phyloP scores from a whole-genome alignment of 169 alveolate species.

The Fabrea salina region DNA sequence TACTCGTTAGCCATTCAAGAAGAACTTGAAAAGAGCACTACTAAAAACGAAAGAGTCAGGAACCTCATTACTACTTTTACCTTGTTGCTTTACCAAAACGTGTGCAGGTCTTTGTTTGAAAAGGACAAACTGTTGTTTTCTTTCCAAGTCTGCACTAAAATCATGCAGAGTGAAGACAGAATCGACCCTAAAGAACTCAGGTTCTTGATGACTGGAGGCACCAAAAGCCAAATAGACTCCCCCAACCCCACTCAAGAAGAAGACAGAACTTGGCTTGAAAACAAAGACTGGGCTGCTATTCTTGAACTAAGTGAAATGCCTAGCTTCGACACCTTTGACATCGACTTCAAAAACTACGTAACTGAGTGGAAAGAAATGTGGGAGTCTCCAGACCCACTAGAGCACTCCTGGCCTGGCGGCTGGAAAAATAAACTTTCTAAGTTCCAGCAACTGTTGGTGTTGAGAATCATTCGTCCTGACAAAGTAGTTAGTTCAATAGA shows the following conservation, averaged over 20 bases:
- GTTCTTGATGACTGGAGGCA: constrained; percentile 86
- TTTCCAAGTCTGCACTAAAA: constrained; percentile 71
- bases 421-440: constrained; percentile 63
- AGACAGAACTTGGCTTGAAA: constrained; percentile 63
- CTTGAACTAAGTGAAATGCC: constrained; percentile 67
- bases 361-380: constrained; percentile 74
- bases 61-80: constrained; percentile 69
- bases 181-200: constrained; percentile 65
- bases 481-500: constrained; percentile 70
- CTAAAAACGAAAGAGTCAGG: constrained; percentile 55
- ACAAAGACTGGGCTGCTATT: constrained; percentile 77
- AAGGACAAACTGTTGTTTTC: constrained; percentile 85
- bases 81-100: constrained; percentile 69
- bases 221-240: constrained; percentile 51
- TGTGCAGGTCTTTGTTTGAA: constrained; percentile 82
- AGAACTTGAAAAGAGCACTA: constrained; percentile 62
- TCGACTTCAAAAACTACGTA: constrained; percentile 63
- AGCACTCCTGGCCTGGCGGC: constrained; percentile 70
- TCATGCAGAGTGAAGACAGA: constrained; percentile 72
- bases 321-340: constrained; percentile 68
- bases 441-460: constrained; percentile 64
- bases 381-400: constrained; percentile 74
- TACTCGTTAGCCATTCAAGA: constrained; percentile 69
- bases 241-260: constrained; percentile 62
- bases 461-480: constrained; percentile 82